These are phyloP conservation scores for Lactarius quietus DNA, from an alignment of 768 basidiomycete genomes.

Conservation along the genomic window DNA sequence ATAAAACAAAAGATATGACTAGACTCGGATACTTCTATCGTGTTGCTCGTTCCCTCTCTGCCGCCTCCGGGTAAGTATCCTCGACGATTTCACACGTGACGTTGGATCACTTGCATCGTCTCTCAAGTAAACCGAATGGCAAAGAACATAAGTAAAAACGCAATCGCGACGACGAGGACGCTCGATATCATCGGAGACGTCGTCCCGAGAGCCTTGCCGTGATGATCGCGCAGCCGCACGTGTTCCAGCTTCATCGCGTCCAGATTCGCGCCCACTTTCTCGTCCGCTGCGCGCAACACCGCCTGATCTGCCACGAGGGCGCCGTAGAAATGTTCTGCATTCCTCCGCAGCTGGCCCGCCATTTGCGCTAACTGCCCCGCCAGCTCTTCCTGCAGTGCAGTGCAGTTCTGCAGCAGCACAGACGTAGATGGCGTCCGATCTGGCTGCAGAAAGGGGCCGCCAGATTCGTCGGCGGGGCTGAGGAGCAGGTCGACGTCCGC, in stretches of 20 bases:
- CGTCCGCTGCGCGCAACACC: slow-evolving; percentile 61
- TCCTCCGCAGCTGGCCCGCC: slow-evolving; percentile 84
- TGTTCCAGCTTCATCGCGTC: slow-evolving; percentile 66
- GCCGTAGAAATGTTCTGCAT: slow-evolving; percentile 73
- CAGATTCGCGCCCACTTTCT: slow-evolving; percentile 72
- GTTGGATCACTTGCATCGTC: background rate
- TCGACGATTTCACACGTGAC: too few species aligned
- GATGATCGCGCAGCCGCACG: slow-evolving; percentile 47
- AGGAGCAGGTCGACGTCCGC: slow-evolving; percentile 12
- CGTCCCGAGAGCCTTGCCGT: slow-evolving; percentile 46
- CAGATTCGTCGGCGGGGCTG: slow-evolving; percentile 21
- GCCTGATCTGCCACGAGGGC: slow-evolving; percentile 71
- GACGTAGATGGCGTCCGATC: slow-evolving; percentile 27
- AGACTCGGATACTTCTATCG: too few species aligned
- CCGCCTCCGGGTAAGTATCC: too few species aligned
- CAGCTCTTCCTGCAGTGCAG: too few species aligned
- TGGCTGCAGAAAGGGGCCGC: slow-evolving; percentile 34
- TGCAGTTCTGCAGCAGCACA: slow-evolving; percentile 54
- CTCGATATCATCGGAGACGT: slow-evolving; percentile 50
- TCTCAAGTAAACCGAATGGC: slow-evolving; percentile 61
- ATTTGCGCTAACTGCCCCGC: slow-evolving; percentile 73
- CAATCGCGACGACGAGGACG: slow-evolving; percentile 58
- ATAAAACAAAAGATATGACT: too few species aligned
- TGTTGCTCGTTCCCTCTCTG: too few species aligned
- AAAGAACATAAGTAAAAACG: slow-evolving; percentile 69